Base-by-base conservation (phyloP, 768 basidiomycete species). In the Gloeophyllum trabeum region DNA sequence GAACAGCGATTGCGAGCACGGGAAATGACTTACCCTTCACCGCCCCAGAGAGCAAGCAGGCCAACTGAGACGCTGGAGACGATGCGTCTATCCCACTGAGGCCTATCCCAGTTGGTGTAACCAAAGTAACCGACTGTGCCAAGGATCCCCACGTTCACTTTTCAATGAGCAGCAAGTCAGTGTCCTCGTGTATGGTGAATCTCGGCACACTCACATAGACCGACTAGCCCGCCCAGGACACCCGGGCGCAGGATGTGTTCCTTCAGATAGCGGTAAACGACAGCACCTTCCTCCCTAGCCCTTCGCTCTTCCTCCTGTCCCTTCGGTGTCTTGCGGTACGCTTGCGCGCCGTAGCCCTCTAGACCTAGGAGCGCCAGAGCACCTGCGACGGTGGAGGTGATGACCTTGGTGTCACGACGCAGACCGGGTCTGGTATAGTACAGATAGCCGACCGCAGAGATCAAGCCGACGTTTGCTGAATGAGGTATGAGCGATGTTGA, bases 391-490 rank as follows among this genome's bases (percentile, higher is more conserved):
- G 75, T 61, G 44, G 75, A 61, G 41, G 76, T 60, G 53, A 86
- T 54, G 41, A 69, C 56, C 46, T 66, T 56, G 38, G 74, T 57
- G 55, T 85, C 75, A 42, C 68, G 65, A 18, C 80, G 79, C 22
- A 81, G 64, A 40, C 70, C 61, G 16, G 79, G 79, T 24, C 73
- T 62, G 3, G 64, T 66, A 59, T 85, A 86, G 50, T 81, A 75
- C 5, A 69, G 63, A 50, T 79, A 81, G 3, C 78, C 75, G 18
- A 75, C 64, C 6, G 73, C 71, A 1, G 73, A 72, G 21, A 87
- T 51, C 16, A 87, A 58, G 16, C 84, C 84, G 48, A 87, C 61
- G 57, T 88, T 88, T 38, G 82, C 83, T 84, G 43, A 16, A 32
- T 10, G n/a, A 32, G 16, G 16, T 32, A 16, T 32, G 16, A 16